phyloP scores from a whole-genome alignment of 1,284 basidiomycete genomes.

The Sanghuangporus baumii region DNA sequence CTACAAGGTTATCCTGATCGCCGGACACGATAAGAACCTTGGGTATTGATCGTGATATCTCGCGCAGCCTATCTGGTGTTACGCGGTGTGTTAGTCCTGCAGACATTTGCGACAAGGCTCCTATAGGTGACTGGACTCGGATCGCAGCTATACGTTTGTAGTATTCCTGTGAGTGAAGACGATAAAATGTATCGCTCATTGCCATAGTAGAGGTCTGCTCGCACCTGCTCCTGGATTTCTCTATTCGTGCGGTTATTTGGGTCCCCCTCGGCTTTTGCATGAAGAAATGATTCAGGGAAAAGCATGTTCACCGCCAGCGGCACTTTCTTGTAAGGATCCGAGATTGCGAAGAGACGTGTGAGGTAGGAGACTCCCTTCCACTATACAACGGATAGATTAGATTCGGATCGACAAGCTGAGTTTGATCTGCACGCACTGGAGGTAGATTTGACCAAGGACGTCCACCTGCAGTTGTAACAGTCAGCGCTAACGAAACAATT shows the following conservation, averaged over 20 bases:
- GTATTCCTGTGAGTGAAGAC: slow-evolving; percentile 36
- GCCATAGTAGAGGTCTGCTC: slow-evolving; percentile 15
- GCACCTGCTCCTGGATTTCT: slow-evolving; percentile 49
- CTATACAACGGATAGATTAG: slow-evolving; percentile 24
- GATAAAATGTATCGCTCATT: background rate
- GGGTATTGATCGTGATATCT: slow-evolving; percentile 52
- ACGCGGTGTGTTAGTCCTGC: slow-evolving; percentile 71
- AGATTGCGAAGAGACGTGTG: slow-evolving; percentile 37
- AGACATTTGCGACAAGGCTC: slow-evolving; percentile 69
- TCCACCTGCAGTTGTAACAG: slow-evolving; percentile 69
- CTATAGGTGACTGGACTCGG: slow-evolving; percentile 55
- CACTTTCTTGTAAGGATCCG: slow-evolving; percentile 46
- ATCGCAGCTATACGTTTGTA: slow-evolving; percentile 49
- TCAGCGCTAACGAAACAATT: slow-evolving; percentile 60
- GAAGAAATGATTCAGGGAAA: slow-evolving; percentile 56
- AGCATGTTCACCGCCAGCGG: slow-evolving; percentile 54
- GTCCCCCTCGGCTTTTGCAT: slow-evolving; percentile 44
- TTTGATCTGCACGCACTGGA: slow-evolving; percentile 39
- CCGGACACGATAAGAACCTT: slow-evolving; percentile 70
- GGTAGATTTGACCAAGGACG: slow-evolving; percentile 50
- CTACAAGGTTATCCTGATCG: slow-evolving; percentile 66
- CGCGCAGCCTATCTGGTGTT: slow-evolving; percentile 43
- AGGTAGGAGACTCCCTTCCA: slow-evolving; percentile 40
- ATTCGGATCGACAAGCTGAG: background rate
- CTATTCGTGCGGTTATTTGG: slow-evolving; percentile 54